phyloP scores from a whole-genome alignment of 2,329 filamentous ascomycete genomes.

The Podosphaera leucotricha region DNA sequence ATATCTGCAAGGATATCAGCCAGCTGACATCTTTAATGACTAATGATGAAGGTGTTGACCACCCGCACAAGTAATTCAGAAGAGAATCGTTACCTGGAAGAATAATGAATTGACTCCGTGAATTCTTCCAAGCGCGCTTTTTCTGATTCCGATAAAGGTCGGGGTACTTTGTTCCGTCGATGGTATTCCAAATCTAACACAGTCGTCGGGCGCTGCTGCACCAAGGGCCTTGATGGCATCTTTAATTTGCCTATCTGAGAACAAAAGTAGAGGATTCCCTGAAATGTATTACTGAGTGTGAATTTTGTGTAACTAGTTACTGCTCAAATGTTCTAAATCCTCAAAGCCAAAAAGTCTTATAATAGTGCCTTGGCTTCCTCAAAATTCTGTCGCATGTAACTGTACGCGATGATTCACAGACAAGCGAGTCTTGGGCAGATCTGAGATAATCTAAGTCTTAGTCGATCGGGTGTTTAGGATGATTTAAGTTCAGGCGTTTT shows the following conservation, averaged over 20 bases:
- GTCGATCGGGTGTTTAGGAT: no score
- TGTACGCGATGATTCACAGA: no score
- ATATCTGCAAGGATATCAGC: slow-evolving; percentile 36
- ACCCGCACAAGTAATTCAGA: background rate
- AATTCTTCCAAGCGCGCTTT: slow-evolving; percentile 71
- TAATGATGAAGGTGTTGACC: background rate
- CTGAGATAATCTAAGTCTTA: no score
- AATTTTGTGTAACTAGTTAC: no score
- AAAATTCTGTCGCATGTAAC: no score
- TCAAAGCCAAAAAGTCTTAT: background rate
- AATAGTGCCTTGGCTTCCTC: no score
- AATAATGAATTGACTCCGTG: slow-evolving; percentile 87
- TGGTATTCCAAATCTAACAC: slow-evolving; percentile 32
- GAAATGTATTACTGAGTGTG: no score
- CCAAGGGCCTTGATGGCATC: background rate
- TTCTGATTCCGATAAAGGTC: slow-evolving; percentile 59
- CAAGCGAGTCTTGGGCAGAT: no score
- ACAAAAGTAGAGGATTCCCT: no score
- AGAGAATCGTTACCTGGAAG: slow-evolving; percentile 39
- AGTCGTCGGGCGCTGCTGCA: background rate
- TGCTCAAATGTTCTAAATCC: no score
- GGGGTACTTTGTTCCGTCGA: slow-evolving; percentile 69
- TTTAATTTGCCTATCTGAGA: background rate
- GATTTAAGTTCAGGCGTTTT: no score
- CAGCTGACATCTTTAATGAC: background rate